A percentile compares a stretch with the other conserved stretches of the same genome.
Evolutionary conservation across 139 green algal species (phyloP).

Genomic region (Eudorina sp.): DNA sequence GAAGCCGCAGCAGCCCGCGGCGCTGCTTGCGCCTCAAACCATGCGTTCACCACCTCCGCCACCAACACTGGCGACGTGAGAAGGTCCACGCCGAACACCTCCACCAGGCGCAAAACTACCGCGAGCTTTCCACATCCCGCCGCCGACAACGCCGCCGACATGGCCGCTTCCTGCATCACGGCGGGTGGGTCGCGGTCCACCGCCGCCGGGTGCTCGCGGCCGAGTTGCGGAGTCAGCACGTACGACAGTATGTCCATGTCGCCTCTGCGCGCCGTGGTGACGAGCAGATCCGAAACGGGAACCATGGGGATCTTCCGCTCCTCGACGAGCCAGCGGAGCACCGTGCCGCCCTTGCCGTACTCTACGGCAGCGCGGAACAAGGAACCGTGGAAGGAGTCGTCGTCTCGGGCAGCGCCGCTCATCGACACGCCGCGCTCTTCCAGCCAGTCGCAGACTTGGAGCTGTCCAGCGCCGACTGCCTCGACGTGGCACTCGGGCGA

Average conservation of each 20-base stretch:
- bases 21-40: too few species aligned
- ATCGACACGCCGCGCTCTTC: not conserved
- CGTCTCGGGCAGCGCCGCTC: not conserved
- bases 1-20: too few species aligned
- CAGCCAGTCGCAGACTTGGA: slow-evolving; percentile 4
- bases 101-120: not conserved
- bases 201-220: not conserved
- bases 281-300: not conserved
- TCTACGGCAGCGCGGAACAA: not conserved
- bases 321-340: slow-evolving; percentile 6
- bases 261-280: not conserved
- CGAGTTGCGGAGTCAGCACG: not conserved
- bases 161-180: not conserved
- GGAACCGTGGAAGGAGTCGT: not conserved
- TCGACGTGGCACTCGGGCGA: not conserved
- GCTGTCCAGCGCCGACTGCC: not conserved
- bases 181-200: too few species aligned
- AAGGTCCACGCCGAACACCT: too few species aligned
- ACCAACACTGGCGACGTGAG: not conserved
- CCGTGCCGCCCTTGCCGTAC: not conserved
- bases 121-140: not conserved
- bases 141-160: not conserved
- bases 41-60: not conserved
- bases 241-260: not conserved
- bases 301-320: not conserved